A percentile compares a stretch with the other conserved stretches of the same genome.
Evolutionary conservation across 495 filamentous ascomycete species (phyloP).

Genomic region (Penicillium taxi): DNA sequence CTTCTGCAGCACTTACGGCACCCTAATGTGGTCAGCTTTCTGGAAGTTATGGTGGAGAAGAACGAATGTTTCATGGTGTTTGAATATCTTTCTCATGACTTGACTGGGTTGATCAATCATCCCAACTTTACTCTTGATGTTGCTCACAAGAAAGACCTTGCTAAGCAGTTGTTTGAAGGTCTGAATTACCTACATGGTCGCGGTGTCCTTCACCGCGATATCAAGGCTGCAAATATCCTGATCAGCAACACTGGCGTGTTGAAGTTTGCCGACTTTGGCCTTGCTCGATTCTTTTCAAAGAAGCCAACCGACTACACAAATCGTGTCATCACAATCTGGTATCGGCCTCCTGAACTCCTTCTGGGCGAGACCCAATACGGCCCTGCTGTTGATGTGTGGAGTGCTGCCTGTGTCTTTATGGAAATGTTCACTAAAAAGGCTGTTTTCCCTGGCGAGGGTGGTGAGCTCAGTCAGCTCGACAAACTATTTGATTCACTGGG

Average conservation of each 20-base stretch:
- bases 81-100: constrained; percentile 93
- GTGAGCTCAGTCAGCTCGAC: constrained; percentile 90
- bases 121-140: constrained; percentile 81
- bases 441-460: constrained; percentile 90
- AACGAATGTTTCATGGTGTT: constrained; percentile 99
- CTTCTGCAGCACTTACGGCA: constrained; percentile 90
- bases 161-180: constrained; percentile 88
- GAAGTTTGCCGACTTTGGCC: constrained; percentile 93
- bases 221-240: constrained; percentile 91
- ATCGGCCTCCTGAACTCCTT: constrained; percentile 85
- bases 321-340: constrained; percentile 95
- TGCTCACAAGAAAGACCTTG: constrained; percentile 87
- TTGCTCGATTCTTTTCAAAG: constrained; percentile 96
- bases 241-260: constrained; percentile 80
- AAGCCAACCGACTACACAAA: constrained; percentile 96
- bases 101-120: constrained; percentile 84
- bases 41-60: constrained; percentile 95
- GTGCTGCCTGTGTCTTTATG: constrained; percentile 90
- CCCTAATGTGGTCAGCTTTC: constrained; percentile 70
- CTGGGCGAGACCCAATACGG: constrained; percentile 93
- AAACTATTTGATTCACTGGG: constrained; percentile 92
- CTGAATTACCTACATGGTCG: constrained; percentile 90
- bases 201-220: constrained; percentile 91
- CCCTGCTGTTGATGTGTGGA: constrained; percentile 94
- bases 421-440: constrained; percentile 95